Conservation (phyloP, 257 asterid genomes). For the Asclepias syriaca region DNA sequence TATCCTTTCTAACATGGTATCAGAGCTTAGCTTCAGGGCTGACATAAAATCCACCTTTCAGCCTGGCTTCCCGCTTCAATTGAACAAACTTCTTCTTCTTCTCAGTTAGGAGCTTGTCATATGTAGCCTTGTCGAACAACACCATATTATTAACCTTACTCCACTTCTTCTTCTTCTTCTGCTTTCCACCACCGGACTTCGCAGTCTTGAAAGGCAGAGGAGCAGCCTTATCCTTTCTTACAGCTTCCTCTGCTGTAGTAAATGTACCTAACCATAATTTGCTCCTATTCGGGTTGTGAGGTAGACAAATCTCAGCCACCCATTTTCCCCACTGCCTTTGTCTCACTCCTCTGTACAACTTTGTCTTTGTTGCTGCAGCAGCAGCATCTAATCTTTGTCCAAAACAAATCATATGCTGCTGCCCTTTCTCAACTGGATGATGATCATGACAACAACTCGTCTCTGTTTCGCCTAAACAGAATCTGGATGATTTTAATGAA, state of each 20-base stretch:
- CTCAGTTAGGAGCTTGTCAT: too few species aligned
- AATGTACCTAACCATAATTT: constrained; percentile 57
- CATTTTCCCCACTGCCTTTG: constrained; percentile 60
- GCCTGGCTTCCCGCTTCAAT: constrained; percentile 72
- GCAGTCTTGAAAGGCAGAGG: too few species aligned
- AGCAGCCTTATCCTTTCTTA: too few species aligned
- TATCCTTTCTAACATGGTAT: too few species aligned
- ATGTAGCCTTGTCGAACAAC: too few species aligned
- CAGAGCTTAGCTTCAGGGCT: constrained; percentile 59
- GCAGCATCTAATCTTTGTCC: background rate
- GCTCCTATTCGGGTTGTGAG: constrained; percentile 33
- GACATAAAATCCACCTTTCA: constrained; percentile 83
- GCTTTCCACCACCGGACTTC: too few species aligned
- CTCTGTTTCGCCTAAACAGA: constrained; percentile 21
- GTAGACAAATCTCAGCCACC: constrained; percentile 57
- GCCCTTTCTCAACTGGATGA: background rate
- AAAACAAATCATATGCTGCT: constrained; percentile 39
- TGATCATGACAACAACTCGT: background rate
- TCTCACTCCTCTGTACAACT: constrained; percentile 44
- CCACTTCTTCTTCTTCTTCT: too few species aligned
- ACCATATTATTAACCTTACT: too few species aligned
- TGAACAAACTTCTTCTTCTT: constrained; percentile 55
- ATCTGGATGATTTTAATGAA: constrained; percentile 15
- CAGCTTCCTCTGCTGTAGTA: constrained; percentile 37
- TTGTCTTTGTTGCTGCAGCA: background rate